Percentiles rank a stretch among this genome's conserved stretches.
Conservation (phyloP, 1,139 yeast species). For the Yamadazyma triangularis region DNA sequence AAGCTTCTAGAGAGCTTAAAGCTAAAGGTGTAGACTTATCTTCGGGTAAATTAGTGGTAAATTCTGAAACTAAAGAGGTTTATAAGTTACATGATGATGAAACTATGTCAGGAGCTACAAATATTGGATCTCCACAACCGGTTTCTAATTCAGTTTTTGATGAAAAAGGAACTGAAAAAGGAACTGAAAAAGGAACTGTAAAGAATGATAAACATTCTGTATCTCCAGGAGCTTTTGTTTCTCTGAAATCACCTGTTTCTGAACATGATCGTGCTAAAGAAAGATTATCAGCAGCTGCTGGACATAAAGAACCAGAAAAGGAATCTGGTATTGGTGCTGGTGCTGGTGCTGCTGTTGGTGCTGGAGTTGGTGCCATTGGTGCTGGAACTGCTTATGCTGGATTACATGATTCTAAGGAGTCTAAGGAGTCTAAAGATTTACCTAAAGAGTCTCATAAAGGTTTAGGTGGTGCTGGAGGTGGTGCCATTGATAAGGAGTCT, state of each 20-base stretch:
- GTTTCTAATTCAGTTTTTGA: constrained; percentile 1
- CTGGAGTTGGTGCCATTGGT: constrained; percentile 7
- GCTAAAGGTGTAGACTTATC: constrained; percentile 32
- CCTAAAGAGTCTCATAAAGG: constrained; percentile 2
- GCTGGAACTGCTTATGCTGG: constrained; percentile 14
- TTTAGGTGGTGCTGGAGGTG: constrained; percentile 7
- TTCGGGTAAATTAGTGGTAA: constrained; percentile 32
- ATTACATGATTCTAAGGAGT: constrained; percentile 5
- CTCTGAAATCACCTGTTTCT: neutral
- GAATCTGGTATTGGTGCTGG: neutral
- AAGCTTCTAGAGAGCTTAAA: constrained; percentile 30
- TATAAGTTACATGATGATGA: constrained; percentile 19
- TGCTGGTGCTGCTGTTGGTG: constrained; percentile 3
- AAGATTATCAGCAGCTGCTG: constrained; percentile 9
- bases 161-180: too few relatives aligned
- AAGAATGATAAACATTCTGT: constrained; percentile 1
- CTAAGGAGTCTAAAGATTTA: too few relatives aligned
- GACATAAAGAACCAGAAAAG: neutral
- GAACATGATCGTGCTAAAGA: constrained; percentile 6
- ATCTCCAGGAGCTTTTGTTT: neutral
- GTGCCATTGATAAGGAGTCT: constrained; percentile 9
- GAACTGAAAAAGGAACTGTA: too few relatives aligned
- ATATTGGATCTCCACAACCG: constrained; percentile 5
- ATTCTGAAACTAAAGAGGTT: constrained; percentile 31
- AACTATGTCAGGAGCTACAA: neutral